Evolutionary conservation across 176 grass and related monocot species (phyloP), one percentile per base, ranked within the genome.

Genomic region (Phyllostachys edulis): DNA sequence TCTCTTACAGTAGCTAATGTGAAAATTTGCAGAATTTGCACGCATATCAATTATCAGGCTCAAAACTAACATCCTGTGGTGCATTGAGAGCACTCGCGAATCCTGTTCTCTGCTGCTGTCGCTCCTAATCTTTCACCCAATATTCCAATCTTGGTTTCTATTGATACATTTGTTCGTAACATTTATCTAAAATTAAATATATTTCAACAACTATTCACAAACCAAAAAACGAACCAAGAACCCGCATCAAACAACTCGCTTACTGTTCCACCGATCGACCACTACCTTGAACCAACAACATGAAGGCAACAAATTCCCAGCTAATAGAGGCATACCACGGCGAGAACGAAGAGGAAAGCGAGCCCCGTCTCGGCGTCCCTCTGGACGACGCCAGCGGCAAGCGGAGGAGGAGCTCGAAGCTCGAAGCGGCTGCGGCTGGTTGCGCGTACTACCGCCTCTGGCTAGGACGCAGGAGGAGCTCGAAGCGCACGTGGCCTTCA

Each of bases 311-410:
- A n/a, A 36, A 80, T 29, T 29, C 29, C 29, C 29, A 29, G 29
- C 1, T 29, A 29, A 29, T 29, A 29, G 68, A n/a, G n/a, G n/a
- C n/a, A n/a, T n/a, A n/a, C n/a, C n/a, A n/a, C n/a, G n/a, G n/a
- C n/a, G n/a, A n/a, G n/a, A n/a, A n/a, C n/a, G n/a, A 89, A 68
- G 27, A 84, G 47, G 17, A 84, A 55, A 11, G 87, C 26, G 49
- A 84, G 81, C 81, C 81, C 81, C 38, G 60, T 38, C 67, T 56
- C 46, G 26, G 81, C 81, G 26, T 84, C 81, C 62, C 81, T 63
- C 67, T 12, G 68, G 27, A 67, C 38, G 20, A 17, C 55, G 11
- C 63, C 17, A 54, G 75, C 45, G 67, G 75, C 9, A 16, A 71
- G 45, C 78, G 87, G 67, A 56, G 81, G 81, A 14, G 68, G 81